These are phyloP conservation scores for Aspergillus cejpii DNA, from an alignment of 2,329 filamentous ascomycete genomes.

Conservation along the genomic window DNA sequence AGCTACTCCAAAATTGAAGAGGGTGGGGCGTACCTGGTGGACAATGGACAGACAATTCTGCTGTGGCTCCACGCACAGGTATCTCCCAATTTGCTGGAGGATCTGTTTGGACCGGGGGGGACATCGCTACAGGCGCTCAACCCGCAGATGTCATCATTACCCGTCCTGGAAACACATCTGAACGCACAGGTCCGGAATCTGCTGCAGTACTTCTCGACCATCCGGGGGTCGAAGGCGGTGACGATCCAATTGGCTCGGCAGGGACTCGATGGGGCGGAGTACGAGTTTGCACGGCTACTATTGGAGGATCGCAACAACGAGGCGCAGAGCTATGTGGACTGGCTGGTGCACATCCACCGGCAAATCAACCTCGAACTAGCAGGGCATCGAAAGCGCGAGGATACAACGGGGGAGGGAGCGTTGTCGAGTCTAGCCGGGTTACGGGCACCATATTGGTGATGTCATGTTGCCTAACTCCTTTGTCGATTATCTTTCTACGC, in stretches of 20 bases:
- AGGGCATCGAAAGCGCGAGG: constrained; percentile 46
- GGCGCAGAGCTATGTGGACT: constrained; percentile 96
- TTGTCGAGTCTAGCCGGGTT: constrained; percentile 43
- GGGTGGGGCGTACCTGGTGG: constrained; percentile 87
- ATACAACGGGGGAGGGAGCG: constrained; percentile 37
- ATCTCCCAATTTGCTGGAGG: constrained; percentile 80
- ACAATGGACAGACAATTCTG: constrained; percentile 87
- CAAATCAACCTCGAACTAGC: constrained; percentile 79
- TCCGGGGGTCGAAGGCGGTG: constrained; percentile 78
- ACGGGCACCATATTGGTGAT: constrained; percentile 43
- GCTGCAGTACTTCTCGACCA: constrained; percentile 71
- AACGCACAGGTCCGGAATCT: constrained; percentile 95
- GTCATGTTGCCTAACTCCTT: background rate
- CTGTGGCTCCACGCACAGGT: constrained; percentile 91
- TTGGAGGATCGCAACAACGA: constrained; percentile 96
- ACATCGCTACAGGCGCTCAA: constrained; percentile 68
- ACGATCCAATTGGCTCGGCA: constrained; percentile 87
- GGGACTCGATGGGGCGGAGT: constrained; percentile 89
- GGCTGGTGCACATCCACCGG: constrained; percentile 91
- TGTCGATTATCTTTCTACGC: background rate
- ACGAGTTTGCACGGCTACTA: constrained; percentile 85
- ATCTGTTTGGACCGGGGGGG: constrained; percentile 78
- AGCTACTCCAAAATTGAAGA: constrained; percentile 85
- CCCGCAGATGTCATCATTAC: constrained; percentile 70
- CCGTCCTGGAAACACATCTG: constrained; percentile 81